Base-by-base conservation (phyloP, 1,284 basidiomycete species). In the Psilocybe mexicana region DNA sequence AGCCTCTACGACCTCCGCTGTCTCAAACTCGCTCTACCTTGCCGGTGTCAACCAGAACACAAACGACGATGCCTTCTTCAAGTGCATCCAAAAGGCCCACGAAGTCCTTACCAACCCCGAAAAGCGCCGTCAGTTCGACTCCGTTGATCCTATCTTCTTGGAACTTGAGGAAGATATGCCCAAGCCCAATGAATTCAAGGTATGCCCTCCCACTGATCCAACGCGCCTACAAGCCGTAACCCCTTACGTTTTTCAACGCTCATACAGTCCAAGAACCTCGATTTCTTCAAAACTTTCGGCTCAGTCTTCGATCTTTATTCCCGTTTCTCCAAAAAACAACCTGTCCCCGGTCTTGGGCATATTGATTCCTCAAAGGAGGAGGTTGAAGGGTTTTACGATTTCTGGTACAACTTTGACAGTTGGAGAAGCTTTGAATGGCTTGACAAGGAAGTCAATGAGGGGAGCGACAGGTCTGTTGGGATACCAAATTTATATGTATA, bases 351-450 rank as follows among this genome's bases (percentile, higher is more conserved):
- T 63, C 82, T 98, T 24, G 96, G 96, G 23, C 76, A 78, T 44
- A 77, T 82, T 61, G 83, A 92, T 60, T 86, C 90, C 25, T 72
- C 85, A 61, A 96, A 96, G 75, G 84, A 86, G 59, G 83, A 87
- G 59, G 96, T 98, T 61, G 93, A 98, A 74, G 83, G 79, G 18
- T 98, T 99, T 81, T 99, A 98, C 81, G 92, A 98, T 77, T 98
- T 96, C 76, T 99, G 94, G 93, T 98, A 98, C 83, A 97, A 97
- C 84, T 98, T 99, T 76, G 96, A 98, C 75, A 93, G 90, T 69
- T 99, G 97, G 97, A 82, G 97, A 65, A 93, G 90, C 74, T 99
- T 99, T 72, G 96, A 99, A 78, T 98, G 96, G 82, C 80, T 93
- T 67, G 96, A 99, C 80, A 99, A 99, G 83, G 96, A 99, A 74